Evolutionary conservation across 352 stramenopile species (phyloP).

Genomic region (Phytophthora hibernalis): DNA sequence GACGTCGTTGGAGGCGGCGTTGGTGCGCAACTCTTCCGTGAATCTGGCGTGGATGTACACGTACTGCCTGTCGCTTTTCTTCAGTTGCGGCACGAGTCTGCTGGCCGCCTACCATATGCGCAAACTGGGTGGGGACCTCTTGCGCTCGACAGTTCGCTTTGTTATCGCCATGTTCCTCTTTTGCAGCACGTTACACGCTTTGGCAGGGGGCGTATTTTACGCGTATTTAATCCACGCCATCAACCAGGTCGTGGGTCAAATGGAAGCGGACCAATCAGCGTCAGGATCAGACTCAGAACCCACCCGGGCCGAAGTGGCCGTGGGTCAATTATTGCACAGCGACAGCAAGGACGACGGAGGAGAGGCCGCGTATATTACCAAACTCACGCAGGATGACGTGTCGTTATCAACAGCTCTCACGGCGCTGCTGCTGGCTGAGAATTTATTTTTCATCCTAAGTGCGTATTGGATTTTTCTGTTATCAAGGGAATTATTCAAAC

Average conservation of each 20-base stretch:
- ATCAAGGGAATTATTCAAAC: constrained; percentile 63
- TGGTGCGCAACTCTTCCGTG: constrained; percentile 32
- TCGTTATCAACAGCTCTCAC: constrained; percentile 50
- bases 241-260: constrained; percentile 23
- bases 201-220: constrained; percentile 65
- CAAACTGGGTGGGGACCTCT: constrained; percentile 64
- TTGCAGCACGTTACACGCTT: constrained; percentile 58
- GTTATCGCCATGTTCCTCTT: constrained; percentile 70
- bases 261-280: constrained; percentile 18
- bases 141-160: constrained; percentile 78
- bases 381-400: constrained; percentile 58
- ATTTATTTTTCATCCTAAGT: constrained; percentile 69
- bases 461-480: constrained; percentile 77
- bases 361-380: constrained; percentile 67
- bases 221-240: constrained; percentile 56
- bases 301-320: constrained; percentile 18
- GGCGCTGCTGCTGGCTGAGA: constrained; percentile 58
- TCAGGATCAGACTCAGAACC: constrained; percentile 8
- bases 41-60: constrained; percentile 72
- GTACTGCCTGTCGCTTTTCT: constrained; percentile 60
- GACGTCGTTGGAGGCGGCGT: constrained; percentile 22
- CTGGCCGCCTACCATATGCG: constrained; percentile 71
- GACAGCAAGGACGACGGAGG: constrained; percentile 60
- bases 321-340: constrained; percentile 43
- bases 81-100: constrained; percentile 63